Conservation (phyloP, 1,284 basidiomycete genomes). For the Cryptococcus jaspeensis region DNA sequence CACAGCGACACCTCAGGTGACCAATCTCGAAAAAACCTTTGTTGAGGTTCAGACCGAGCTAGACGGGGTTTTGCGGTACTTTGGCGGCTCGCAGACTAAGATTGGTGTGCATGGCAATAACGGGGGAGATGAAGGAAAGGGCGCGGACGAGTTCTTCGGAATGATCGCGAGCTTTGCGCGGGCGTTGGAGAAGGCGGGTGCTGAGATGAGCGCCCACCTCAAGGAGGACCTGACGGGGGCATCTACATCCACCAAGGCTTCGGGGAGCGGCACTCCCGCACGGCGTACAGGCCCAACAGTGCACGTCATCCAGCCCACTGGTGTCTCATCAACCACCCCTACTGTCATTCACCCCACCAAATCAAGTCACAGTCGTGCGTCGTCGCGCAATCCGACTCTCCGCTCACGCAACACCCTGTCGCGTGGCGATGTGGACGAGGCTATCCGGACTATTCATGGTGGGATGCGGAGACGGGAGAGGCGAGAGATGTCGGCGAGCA, state of each 20-base stretch:
- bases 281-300: not conserved
- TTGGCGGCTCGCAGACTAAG: constrained; percentile 60
- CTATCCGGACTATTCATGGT: constrained; percentile 73
- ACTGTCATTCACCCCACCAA: not conserved
- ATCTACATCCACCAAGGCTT: not conserved
- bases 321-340: not conserved
- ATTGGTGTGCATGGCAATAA: constrained; percentile 29
- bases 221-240: constrained; percentile 1
- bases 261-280: not conserved
- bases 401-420: constrained; percentile 56
- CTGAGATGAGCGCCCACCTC: constrained; percentile 60
- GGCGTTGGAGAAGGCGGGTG: constrained; percentile 70
- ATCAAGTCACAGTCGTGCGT: not conserved
- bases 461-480: constrained; percentile 61
- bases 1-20: constrained; percentile 58
- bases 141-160: constrained; percentile 76
- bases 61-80: constrained; percentile 63
- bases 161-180: constrained; percentile 70
- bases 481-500: constrained; percentile 55
- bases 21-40: constrained; percentile 65
- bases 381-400: constrained; percentile 1
- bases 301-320: not conserved
- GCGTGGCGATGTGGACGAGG: constrained; percentile 74
- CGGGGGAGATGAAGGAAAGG: constrained; percentile 59
- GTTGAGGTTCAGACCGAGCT: constrained; percentile 62